A percentile compares a stretch with the other conserved stretches of the same genome.
These are phyloP conservation scores for Gaillardinia entomophila DNA, from an alignment of 805 yeast species.

Conservation along the genomic window DNA sequence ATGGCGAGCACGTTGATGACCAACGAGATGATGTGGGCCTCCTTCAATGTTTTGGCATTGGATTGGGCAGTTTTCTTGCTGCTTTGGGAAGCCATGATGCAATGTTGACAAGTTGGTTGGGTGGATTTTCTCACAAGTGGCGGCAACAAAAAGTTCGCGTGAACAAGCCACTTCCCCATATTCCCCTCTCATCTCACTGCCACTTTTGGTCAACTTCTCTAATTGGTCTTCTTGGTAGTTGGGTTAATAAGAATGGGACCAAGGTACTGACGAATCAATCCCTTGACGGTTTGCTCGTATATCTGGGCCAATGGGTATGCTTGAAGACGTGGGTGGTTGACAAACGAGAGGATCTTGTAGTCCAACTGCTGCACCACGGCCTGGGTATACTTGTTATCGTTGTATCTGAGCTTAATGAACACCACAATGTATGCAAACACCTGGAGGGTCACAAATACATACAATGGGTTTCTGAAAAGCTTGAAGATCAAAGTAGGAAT, in stretches of 20 bases:
- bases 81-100: constrained; percentile 53
- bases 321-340: constrained; percentile 8
- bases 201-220: no score
- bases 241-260: constrained; percentile 18
- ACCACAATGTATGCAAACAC: constrained; percentile 25
- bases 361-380: constrained; percentile 43
- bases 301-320: constrained; percentile 5
- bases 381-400: constrained; percentile 25
- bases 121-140: no score
- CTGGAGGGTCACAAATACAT: constrained; percentile 26
- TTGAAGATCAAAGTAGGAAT: constrained; percentile 20
- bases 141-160: no score
- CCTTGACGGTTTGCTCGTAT: constrained; percentile 16
- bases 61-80: constrained; percentile 46
- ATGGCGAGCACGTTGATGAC: constrained; percentile 8
- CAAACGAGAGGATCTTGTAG: constrained; percentile 23
- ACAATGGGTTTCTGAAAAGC: constrained; percentile 15
- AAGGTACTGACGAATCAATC: constrained; percentile 10
- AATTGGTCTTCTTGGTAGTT: constrained; percentile 8
- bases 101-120: no score
- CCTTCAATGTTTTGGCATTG: constrained; percentile 32
- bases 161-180: no score
- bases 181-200: no score
- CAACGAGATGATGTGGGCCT: constrained; percentile 29
- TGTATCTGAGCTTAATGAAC: constrained; percentile 32